Evolutionary conservation across 1,139 yeast species (phyloP), one percentile per base, ranked within the genome.

Genomic region (Lodderomyces elongisporus): DNA sequence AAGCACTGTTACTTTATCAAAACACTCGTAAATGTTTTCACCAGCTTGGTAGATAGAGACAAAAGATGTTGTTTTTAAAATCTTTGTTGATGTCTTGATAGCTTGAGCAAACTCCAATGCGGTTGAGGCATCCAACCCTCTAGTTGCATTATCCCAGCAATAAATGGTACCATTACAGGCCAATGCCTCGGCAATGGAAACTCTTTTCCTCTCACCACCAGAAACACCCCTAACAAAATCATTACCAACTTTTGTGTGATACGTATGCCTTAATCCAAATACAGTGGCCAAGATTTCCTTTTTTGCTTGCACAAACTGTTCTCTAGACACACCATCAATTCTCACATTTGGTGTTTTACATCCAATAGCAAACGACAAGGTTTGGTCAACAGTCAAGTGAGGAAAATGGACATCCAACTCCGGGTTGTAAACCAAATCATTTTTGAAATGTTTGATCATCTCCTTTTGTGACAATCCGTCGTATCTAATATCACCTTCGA

Each of bases 151-250:
- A 62, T 79, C 88, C 83, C 84, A 80, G 51, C 80, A 74, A 47
- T 77, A 77, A 31, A 79, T 57, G 13, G 74, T 61, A 15, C 77
- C 81, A 33, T 73, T 60, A 53, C 75, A 67, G 14, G 79, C 76
- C 46, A 74, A 59, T 5, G 81, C 81, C 55, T 78, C 85, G 18
- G 77, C 80, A 51, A 83, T 79, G 4, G 89, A 80, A 16, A 83
- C 91, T 58, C 93, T 78, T 58, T 82, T 82, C 47, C 91, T 70
- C 60, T 83, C 91, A 61, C 93, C 93, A 48, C 93, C 93, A 29
- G 89, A 80, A 23, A 83, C 85, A 57, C 93, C 93, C 49, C 89
- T 71, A 28, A 82, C 72, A 37, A 70, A 74, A 48, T 81, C 58
- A 36, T 55, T 50, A 24, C 59, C 60, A 25, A 55, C 60, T 32